Conservation (phyloP, 345 rosid genomes). For the Citrus hindsii region DNA sequence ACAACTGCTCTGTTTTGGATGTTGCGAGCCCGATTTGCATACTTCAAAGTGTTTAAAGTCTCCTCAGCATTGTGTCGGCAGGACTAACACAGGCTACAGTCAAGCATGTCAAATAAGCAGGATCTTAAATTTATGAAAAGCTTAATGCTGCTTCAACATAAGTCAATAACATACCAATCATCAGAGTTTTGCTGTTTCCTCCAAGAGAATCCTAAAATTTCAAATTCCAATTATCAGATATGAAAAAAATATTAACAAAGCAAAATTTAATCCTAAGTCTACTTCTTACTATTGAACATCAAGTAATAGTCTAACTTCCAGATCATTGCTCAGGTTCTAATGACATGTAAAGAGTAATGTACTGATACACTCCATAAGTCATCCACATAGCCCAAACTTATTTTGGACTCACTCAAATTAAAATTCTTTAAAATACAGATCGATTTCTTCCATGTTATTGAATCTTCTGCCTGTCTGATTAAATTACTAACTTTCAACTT, state of each 20-base stretch:
- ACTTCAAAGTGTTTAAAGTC: constrained; percentile 90
- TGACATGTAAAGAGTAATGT: background rate
- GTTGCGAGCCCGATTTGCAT: constrained; percentile 97
- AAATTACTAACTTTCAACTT: background rate
- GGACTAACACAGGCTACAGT: constrained; percentile 95
- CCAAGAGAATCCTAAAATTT: constrained; percentile 84
- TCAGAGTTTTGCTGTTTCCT: constrained; percentile 97
- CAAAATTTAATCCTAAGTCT: background rate
- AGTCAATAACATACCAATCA: constrained; percentile 71
- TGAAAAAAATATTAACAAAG: background rate
- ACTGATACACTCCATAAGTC: background rate
- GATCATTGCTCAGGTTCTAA: too few relatives aligned
- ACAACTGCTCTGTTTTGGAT: constrained; percentile 97
- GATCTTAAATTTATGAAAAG: background rate
- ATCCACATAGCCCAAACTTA: background rate
- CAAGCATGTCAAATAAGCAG: constrained; percentile 3
- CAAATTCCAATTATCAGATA: constrained; percentile 12
- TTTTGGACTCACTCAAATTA: background rate
- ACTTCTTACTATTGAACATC: background rate
- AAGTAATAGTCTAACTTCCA: background rate
- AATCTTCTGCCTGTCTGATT: background rate
- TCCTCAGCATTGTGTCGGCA: constrained; percentile 97
- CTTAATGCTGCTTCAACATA: background rate
- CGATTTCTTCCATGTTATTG: background rate
- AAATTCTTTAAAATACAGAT: background rate